A percentile compares a stretch with the other conserved stretches of the same genome.
phyloP scores from a whole-genome alignment of 2,329 filamentous ascomycete species.

The Thermothelomyces thermophilus region DNA sequence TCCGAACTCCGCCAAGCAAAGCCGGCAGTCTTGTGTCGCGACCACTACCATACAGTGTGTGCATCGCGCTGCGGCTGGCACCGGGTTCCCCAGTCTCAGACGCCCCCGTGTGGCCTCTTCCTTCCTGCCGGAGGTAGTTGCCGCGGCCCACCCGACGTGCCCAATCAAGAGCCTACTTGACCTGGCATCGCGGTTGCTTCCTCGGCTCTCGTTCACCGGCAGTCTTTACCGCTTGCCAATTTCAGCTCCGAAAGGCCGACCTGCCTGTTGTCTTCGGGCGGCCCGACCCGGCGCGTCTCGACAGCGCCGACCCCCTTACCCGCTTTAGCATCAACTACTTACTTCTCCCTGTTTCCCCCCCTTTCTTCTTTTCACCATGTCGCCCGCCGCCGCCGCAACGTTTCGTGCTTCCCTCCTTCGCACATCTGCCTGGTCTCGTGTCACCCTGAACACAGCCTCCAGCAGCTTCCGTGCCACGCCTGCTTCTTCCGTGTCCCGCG shows the following conservation, averaged over 20 bases:
- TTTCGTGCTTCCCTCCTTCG: slow-evolving; percentile 23
- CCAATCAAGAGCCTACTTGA: slow-evolving; percentile 16
- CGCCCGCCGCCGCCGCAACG: slow-evolving; percentile 20
- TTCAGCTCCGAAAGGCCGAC: slow-evolving; percentile 19
- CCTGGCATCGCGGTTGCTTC: slow-evolving; percentile 12
- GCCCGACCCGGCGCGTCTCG: slow-evolving; percentile 21
- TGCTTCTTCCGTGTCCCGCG: slow-evolving; percentile 11
- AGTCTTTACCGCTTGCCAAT: slow-evolving; percentile 13
- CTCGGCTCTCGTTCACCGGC: slow-evolving; percentile 23
- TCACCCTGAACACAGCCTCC: slow-evolving; percentile 12
- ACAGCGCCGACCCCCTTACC: slow-evolving; percentile 2
- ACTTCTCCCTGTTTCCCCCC: slow-evolving; percentile 5
- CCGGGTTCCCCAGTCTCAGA: slow-evolving; percentile 11
- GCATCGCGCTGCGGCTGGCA: slow-evolving; percentile 1
- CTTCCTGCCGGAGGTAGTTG: slow-evolving; percentile 17
- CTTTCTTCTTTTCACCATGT: slow-evolving; percentile 26
- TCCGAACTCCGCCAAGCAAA: slow-evolving; percentile 7
- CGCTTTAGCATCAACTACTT: slow-evolving; percentile 8
- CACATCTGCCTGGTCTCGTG: slow-evolving; percentile 20
- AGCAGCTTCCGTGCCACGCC: slow-evolving; percentile 11
- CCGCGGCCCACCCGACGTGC: slow-evolving; percentile 18
- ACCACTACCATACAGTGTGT: not conserved
- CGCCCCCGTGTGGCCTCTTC: slow-evolving; percentile 6
- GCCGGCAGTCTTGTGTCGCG: not conserved
- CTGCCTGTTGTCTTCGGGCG: slow-evolving; percentile 15